A percentile compares a stretch with the other conserved stretches of the same genome.
Conservation (phyloP, 164 flowering plant species). For the Macadamia integrifolia region DNA sequence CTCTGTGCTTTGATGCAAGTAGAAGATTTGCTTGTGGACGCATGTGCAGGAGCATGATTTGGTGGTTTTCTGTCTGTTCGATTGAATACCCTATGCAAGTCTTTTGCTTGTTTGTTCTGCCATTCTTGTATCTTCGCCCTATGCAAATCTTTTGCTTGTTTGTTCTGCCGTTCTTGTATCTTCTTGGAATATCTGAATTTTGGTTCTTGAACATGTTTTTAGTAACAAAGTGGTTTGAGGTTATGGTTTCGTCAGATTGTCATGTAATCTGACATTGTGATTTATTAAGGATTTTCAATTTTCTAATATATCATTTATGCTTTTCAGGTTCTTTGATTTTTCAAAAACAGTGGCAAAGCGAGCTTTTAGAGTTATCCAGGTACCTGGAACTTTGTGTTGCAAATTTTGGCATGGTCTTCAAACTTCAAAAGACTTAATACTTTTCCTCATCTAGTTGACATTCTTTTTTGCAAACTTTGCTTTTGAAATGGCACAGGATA, state of each 20-base stretch:
- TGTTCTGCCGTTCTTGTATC: background rate
- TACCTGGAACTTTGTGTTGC: constrained; percentile 13
- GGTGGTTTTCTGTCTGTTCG: no score
- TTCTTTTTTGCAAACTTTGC: constrained; percentile 2
- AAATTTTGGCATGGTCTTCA: constrained; percentile 7
- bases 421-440: background rate
- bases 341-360: constrained; percentile 76
- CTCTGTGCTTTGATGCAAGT: no score
- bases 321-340: constrained; percentile 80
- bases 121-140: no score
- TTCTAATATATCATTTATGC: background rate
- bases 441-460: background rate
- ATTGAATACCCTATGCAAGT: no score
- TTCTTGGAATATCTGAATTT: background rate
- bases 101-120: background rate
- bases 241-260: background rate
- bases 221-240: background rate
- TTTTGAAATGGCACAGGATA: constrained; percentile 49
- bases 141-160: background rate
- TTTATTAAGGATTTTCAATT: background rate
- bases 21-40: no score
- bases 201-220: background rate
- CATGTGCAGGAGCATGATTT: no score
- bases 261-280: background rate
- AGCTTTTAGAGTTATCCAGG: constrained; percentile 83